Percentiles rank a stretch among this genome's conserved stretches.
Evolutionary conservation across 192 early-diverging fungal genomes (phyloP).

Genomic region (Coemansia sp.): DNA sequence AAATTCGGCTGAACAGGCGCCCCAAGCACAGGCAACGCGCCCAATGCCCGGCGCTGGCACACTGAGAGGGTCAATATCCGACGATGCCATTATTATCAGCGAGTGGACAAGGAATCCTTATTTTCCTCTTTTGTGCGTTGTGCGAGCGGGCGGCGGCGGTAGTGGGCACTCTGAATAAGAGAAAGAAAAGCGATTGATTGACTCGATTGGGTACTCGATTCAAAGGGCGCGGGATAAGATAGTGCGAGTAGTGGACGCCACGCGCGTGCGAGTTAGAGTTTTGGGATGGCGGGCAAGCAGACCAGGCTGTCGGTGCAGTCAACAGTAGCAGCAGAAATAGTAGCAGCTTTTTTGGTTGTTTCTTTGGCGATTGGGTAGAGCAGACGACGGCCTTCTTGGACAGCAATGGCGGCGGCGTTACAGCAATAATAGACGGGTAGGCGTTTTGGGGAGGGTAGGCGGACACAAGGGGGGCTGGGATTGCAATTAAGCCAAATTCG

Average conservation of each 20-base stretch:
- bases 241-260: background rate
- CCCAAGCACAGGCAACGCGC: conserved; percentile 63
- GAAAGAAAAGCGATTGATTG: background rate
- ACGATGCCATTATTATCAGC: conserved; percentile 1
- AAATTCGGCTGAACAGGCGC: conserved; percentile 49
- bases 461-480: conserved; percentile 8
- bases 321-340: background rate
- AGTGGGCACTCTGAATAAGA: conserved; percentile 1
- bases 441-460: background rate
- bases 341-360: background rate
- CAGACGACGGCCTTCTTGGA: background rate
- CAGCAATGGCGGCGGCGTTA: background rate
- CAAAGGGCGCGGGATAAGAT: background rate
- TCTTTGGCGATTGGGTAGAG: background rate
- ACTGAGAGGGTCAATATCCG: conserved; percentile 12
- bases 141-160: background rate
- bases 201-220: background rate
- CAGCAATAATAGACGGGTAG: background rate
- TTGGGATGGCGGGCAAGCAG: conserved; percentile 1
- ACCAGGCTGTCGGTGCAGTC: background rate
- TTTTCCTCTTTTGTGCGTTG: background rate
- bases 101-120: background rate
- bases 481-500: conserved; percentile 23
- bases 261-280: conserved; percentile 6
- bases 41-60: background rate